phyloP scores from a whole-genome alignment of 306 rosid genomes.

The Parietaria judaica region DNA sequence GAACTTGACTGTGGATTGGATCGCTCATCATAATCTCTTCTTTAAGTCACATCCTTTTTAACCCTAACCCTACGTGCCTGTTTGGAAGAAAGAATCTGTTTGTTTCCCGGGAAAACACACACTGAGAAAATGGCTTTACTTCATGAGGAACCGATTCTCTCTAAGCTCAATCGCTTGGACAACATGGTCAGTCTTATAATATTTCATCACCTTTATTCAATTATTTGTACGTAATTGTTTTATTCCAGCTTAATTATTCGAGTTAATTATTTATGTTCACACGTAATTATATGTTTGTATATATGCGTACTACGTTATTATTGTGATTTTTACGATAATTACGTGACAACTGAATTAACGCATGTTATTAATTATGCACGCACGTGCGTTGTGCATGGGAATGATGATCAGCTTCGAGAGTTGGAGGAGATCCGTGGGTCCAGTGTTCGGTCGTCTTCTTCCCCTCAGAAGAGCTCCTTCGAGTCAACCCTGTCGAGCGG shows the following conservation, averaged over 20 bases:
- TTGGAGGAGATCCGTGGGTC: slow-evolving; percentile 37
- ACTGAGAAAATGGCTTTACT: slow-evolving; percentile 19
- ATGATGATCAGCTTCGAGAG: slow-evolving; percentile 25
- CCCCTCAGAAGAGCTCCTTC: slow-evolving; percentile 25
- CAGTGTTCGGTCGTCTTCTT: slow-evolving; percentile 2
- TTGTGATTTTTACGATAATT: no score
- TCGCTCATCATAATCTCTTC: no score
- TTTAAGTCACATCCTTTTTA: not conserved
- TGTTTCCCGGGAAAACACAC: slow-evolving; percentile 30
- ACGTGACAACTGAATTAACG: no score
- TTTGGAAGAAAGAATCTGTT: slow-evolving; percentile 3
- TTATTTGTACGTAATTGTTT: not conserved
- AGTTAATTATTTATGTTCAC: not conserved
- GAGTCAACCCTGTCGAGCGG: slow-evolving; percentile 34
- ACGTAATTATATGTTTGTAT: not conserved
- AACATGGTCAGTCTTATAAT: slow-evolving; percentile 31
- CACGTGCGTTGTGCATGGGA: no score
- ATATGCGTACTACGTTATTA: no score
- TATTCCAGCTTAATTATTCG: not conserved
- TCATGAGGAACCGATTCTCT: slow-evolving; percentile 48
- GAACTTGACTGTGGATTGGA: not conserved
- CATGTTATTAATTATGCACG: no score
- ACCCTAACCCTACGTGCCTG: not conserved
- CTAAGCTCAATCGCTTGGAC: slow-evolving; percentile 64
- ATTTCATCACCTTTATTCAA: not conserved